phyloP scores from a whole-genome alignment of 1,284 basidiomycete species.

The Mycosarcoma maydis region DNA sequence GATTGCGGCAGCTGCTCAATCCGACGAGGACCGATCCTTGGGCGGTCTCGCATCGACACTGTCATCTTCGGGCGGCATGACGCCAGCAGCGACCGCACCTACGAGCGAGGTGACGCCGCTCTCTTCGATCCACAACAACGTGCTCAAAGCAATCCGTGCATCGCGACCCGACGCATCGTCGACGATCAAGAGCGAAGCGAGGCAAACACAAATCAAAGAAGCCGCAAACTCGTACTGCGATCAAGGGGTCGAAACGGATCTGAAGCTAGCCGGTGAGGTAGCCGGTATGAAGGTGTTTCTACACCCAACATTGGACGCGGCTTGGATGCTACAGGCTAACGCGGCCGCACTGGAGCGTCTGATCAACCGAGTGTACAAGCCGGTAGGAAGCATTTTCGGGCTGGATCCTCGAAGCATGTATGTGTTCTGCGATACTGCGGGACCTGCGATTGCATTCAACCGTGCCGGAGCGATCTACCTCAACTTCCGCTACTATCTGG shows the following conservation, averaged over 20 bases:
- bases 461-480: constrained; percentile 87
- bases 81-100: constrained; percentile 32
- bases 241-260: constrained; percentile 63
- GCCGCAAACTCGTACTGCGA: constrained; percentile 68
- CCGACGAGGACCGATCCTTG: constrained; percentile 24
- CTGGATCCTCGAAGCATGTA: constrained; percentile 75
- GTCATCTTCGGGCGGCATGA: constrained; percentile 3
- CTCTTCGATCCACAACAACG: constrained; percentile 65
- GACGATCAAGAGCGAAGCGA: constrained; percentile 64
- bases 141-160: constrained; percentile 66
- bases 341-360: constrained; percentile 64
- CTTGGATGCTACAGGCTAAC: constrained; percentile 59
- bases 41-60: constrained; percentile 10
- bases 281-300: constrained; percentile 67
- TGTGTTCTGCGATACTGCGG: constrained; percentile 83
- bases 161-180: constrained; percentile 66
- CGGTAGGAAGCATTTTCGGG: constrained; percentile 66
- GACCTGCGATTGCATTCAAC: constrained; percentile 92
- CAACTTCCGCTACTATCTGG: constrained; percentile 82
- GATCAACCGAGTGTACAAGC: constrained; percentile 63
- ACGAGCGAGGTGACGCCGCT: constrained; percentile 60
- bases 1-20: constrained; percentile 34
- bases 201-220: constrained; percentile 67
- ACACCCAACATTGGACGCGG: constrained; percentile 54
- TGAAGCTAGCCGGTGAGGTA: constrained; percentile 67